Percentiles rank a stretch among this genome's conserved stretches.
phyloP scores from a whole-genome alignment of 2,329 filamentous ascomycete genomes.

The Cladophialophora yegresii region DNA sequence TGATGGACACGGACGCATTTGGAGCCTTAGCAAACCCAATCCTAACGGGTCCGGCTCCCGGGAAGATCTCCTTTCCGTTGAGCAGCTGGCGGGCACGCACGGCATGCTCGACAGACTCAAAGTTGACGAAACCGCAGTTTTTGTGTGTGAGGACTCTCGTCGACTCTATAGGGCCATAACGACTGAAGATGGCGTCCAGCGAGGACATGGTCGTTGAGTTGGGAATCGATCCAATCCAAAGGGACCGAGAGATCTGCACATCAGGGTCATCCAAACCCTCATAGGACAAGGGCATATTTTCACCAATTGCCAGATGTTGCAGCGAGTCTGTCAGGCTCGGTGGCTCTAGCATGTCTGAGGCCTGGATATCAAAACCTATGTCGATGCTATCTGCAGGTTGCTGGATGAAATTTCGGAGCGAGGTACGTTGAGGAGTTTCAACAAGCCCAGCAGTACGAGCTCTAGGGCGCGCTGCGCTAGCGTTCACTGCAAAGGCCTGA shows the following conservation, averaged over 20 bases:
- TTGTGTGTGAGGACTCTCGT: constrained; percentile 95
- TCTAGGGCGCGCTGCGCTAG: constrained; percentile 77
- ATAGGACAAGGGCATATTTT: constrained; percentile 48
- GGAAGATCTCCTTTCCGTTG: constrained; percentile 98
- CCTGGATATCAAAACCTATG: constrained; percentile 28
- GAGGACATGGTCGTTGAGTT: constrained; percentile 96
- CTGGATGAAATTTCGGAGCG: constrained; percentile 73
- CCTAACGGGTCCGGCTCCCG: constrained; percentile 86
- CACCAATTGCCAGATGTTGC: constrained; percentile 31
- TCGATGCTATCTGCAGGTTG: constrained; percentile 17
- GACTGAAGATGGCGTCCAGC: constrained; percentile 88
- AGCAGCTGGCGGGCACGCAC: constrained; percentile 82
- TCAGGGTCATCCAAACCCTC: constrained; percentile 75
- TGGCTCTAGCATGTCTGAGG: constrained; percentile 21
- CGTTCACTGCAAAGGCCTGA: constrained; percentile 85
- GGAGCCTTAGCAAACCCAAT: constrained; percentile 98
- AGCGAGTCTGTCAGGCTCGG: constrained; percentile 29
- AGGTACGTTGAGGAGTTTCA: constrained; percentile 68
- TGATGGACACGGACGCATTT: constrained; percentile 74
- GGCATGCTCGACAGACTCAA: constrained; percentile 86
- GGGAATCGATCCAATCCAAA: constrained; percentile 97
- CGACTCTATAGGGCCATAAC: constrained; percentile 88
- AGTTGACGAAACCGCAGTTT: constrained; percentile 99
- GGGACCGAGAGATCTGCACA: constrained; percentile 76
- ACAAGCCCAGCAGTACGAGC: constrained; percentile 89